A percentile compares a stretch with the other conserved stretches of the same genome.
Evolutionary conservation across 345 rosid genomes (phyloP).

Genomic region (Abelmoschus esculentus): DNA sequence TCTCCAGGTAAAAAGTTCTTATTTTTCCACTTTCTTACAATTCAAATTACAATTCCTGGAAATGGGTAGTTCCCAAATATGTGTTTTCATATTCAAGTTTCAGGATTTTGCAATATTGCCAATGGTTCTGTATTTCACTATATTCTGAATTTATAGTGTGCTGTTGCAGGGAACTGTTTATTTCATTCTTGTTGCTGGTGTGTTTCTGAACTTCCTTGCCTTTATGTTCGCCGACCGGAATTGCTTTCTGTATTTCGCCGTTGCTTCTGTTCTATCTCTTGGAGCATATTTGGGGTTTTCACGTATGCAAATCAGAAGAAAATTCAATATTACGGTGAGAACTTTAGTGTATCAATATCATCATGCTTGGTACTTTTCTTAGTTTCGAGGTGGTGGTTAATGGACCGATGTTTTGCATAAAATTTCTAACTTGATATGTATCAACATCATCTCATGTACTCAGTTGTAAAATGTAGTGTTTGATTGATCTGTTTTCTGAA

Average conservation of each 20-base stretch:
- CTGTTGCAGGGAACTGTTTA: conserved; percentile 55
- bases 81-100: neutral
- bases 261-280: conserved; percentile 38
- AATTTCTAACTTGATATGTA: too few relatives aligned
- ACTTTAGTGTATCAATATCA: neutral
- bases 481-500: neutral
- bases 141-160: conserved; percentile 10
- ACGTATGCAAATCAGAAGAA: conserved; percentile 56
- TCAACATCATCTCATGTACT: neutral
- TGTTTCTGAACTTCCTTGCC: conserved; percentile 42
- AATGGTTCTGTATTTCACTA: neutral
- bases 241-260: conserved; percentile 61
- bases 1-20: conserved; percentile 48
- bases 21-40: neutral
- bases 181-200: conserved; percentile 39
- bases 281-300: conserved; percentile 65
- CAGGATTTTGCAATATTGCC: neutral
- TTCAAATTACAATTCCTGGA: neutral
- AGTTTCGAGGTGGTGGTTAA: neutral
- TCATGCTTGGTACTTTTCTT: neutral
- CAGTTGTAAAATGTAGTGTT: neutral
- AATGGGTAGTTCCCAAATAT: neutral
- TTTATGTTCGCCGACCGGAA: conserved; percentile 50
- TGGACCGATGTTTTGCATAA: neutral
- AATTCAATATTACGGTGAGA: conserved; percentile 80